A percentile compares a stretch with the other conserved stretches of the same genome.
Conservation (phyloP, 768 basidiomycete species). For the Mycena indigotica region DNA sequence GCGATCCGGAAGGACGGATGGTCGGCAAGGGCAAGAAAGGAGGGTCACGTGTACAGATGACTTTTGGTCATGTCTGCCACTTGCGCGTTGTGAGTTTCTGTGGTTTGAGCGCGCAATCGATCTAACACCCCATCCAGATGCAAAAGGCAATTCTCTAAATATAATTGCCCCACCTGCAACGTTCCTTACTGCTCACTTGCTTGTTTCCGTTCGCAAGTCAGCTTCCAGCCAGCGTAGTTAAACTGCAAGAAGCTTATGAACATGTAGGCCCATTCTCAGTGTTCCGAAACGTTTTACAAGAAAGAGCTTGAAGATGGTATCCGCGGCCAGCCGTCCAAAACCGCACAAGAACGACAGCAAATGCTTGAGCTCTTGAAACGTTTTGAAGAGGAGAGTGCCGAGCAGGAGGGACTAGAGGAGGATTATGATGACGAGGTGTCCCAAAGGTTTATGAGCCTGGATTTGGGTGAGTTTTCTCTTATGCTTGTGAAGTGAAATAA, state of each 20-base stretch:
- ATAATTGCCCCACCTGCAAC: slow-evolving; percentile 83
- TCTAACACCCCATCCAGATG: slow-evolving; percentile 50
- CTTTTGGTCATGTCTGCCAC: not conserved
- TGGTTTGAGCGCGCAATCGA: not conserved
- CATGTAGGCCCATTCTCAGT: slow-evolving; percentile 59
- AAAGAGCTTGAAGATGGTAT: slow-evolving; percentile 72
- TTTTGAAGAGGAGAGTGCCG: slow-evolving; percentile 64
- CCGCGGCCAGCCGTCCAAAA: slow-evolving; percentile 53
- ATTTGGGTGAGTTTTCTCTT: slow-evolving; percentile 56
- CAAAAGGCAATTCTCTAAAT: slow-evolving; percentile 72
- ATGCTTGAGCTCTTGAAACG: slow-evolving; percentile 74
- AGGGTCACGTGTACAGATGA: not conserved
- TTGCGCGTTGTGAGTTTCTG: slow-evolving; percentile 6
- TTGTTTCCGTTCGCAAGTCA: slow-evolving; percentile 77
- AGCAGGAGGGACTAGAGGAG: slow-evolving; percentile 37
- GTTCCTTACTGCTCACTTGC: slow-evolving; percentile 75
- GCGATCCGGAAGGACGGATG: too few species aligned
- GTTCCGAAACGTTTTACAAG: slow-evolving; percentile 83
- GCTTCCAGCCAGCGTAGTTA: slow-evolving; percentile 22
- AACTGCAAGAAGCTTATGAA: slow-evolving; percentile 1
- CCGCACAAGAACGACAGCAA: slow-evolving; percentile 55
- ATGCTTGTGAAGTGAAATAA: not conserved
- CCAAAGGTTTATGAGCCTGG: slow-evolving; percentile 58
- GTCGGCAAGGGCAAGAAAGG: not conserved
- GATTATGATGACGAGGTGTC: slow-evolving; percentile 43